These are phyloP conservation scores for Climacium dendroides DNA, from an alignment of 225 moss, liverwort and hornwort species.

Conservation along the genomic window DNA sequence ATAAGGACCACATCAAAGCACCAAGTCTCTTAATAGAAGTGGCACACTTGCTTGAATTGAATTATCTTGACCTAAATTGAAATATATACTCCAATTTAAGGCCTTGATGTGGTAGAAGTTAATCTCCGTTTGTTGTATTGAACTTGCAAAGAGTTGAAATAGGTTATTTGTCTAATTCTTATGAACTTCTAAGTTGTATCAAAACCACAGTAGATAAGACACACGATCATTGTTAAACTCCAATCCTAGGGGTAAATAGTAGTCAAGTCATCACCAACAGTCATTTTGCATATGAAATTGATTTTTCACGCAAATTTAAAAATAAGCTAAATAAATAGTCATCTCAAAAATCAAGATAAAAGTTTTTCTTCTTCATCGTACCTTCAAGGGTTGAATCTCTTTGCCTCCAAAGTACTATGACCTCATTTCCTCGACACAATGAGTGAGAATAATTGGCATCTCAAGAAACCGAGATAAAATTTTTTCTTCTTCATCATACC, in stretches of 20 bases:
- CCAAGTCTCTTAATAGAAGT: too few relatives aligned
- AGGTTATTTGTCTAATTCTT: too few relatives aligned
- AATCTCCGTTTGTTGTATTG: neutral
- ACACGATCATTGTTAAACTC: neutral
- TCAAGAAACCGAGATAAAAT: accelerated
- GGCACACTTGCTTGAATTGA: accelerated
- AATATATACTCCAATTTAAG: neutral
- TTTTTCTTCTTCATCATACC: neutral
- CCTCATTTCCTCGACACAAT: neutral
- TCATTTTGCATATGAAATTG: neutral
- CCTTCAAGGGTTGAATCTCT: neutral
- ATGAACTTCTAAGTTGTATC: neutral
- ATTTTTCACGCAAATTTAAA: too few relatives aligned
- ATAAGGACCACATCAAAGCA: neutral
- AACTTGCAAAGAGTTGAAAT: neutral
- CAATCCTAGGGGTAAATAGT: neutral
- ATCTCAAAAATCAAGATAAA: neutral
- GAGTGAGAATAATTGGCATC: too few relatives aligned
- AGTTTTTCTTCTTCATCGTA: neutral
- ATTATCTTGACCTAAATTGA: neutral
- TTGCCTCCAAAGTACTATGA: neutral
- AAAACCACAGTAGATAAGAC: accelerated
- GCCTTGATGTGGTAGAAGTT: accelerated
- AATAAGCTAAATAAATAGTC: too few relatives aligned
- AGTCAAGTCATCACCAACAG: accelerated